Base-by-base conservation (phyloP, 1,284 basidiomycete genomes). In the Hemileia vastatrix region DNA sequence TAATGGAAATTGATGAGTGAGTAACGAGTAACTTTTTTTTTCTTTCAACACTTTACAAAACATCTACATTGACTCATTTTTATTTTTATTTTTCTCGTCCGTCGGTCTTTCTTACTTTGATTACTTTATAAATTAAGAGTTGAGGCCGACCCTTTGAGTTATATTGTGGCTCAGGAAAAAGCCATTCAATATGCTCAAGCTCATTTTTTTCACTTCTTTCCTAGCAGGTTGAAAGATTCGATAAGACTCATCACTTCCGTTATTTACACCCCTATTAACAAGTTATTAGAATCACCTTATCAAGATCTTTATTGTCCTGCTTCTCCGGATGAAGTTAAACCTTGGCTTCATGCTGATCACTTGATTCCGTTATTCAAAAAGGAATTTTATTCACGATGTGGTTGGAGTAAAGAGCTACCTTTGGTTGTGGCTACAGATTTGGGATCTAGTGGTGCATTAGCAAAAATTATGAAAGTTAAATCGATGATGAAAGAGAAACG, bases 401-500 rank as follows among this genome's bases (percentile, higher is more conserved):
- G 87, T 2, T 87, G 93, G 84, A 87, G 91, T 65, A 83, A 87
- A 64, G 88, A 93, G 67, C 84, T 90, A 9, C 89, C 91, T 0
- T 79, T 97, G 48, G 81, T 86, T 55, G 87, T 94, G 3, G 86
- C 90, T 0, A 88, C 88, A 0, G 90, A 93, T 71, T 86, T 96
- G 54, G 93, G 93, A 1, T 89, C 88, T 0, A 87, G 89, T 4
- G 89, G 90, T 0, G 90, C 90, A 1, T 77, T 96, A 61, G 86
- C 86, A 9, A 83, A 86, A 66, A 93, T 95, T 64, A 89, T 94
- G 78, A 95, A 94, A 76, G 91, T 89, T 6, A 82, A 88, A 66
- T 87, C 86, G 67, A 86, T 96, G 32, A 90, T 96, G 87, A 84
- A 89, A 67, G 88, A 93, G 71, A 81, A 86, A 67, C 91, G 90